These are phyloP conservation scores for Penicillium sp. DNA, from an alignment of 2,329 filamentous ascomycete genomes.

Conservation along the genomic window DNA sequence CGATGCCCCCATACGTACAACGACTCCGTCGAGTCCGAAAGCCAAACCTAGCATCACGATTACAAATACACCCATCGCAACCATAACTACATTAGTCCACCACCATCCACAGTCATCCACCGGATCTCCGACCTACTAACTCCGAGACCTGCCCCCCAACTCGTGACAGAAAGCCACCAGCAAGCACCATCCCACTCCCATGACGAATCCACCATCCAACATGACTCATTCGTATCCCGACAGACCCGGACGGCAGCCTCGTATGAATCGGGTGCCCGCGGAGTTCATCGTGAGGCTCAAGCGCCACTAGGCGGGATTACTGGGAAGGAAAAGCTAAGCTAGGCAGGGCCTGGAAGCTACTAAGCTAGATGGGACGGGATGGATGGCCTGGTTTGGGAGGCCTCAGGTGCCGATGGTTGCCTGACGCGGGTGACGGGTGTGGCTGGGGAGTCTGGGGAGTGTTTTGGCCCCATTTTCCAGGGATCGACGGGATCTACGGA, in stretches of 20 bases:
- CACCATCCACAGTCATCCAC: neutral
- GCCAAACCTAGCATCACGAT: neutral
- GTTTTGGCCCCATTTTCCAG: slow-evolving; percentile 4
- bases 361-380: neutral
- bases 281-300: slow-evolving; percentile 9
- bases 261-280: slow-evolving; percentile 11
- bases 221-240: slow-evolving; percentile 8
- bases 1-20: neutral
- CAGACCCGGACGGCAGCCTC: slow-evolving; percentile 13
- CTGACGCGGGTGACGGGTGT: neutral
- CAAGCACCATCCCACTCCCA: neutral
- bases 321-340: neutral
- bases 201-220: neutral
- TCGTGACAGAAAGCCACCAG: neutral
- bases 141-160: neutral
- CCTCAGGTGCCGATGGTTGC: slow-evolving; percentile 11
- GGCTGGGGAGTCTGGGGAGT: neutral
- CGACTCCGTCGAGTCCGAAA: neutral
- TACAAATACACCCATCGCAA: neutral
- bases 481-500: neutral
- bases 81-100: neutral
- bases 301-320: neutral
- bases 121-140: slow-evolving; percentile 1
- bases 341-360: no score
- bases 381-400: neutral